Base-by-base conservation (phyloP, 129 eudicot genomes). In the Silybum marianum region DNA sequence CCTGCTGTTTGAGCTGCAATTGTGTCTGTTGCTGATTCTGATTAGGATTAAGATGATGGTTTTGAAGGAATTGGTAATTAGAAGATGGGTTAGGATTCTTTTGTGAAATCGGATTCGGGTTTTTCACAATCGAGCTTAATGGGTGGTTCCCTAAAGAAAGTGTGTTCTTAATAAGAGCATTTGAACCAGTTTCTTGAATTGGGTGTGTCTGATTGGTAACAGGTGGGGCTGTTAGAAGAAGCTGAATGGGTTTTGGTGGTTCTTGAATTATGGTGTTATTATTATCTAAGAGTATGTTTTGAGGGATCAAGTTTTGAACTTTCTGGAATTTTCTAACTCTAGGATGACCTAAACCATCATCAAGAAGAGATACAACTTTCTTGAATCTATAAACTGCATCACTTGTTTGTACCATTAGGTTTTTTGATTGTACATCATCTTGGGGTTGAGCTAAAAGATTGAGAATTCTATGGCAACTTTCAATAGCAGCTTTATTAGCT, bases 401-500 rank as follows among this genome's bases (percentile, higher is more conserved):
- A 22, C 86, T 87, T 76, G 98, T 95, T 90, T 90, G 94, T 39
- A 81, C 78, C 22, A 65, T 77, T 78, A 95, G 78, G 81, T 83
- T 87, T 54, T 87, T 88, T 76, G 65, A 76, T 84, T 92, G 94
- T 76, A 84, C 86, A 73, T 90, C 91, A 80, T 88, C 88, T 76
- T 92, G 86, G 16, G 94, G 97, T 34, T 89, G 90, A 74, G 93
- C 84, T 71, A 95, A 78, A 0, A 95, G 83, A 82, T 78, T 88
- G 32, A 95, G 69, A 32, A 95, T 88, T 77, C 92, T 84, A 85
- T 95, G 90, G 71, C 97, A 88, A 72, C 97, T 92, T 78, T 95
- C 98, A 22, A 95, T 90, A 0, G 98, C 98, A 58, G 90, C 87
- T 87, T 79, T 90, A 80, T 95, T 92, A 79, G 94, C 97, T 88